A percentile compares a stretch with the other conserved stretches of the same genome.
phyloP scores from a whole-genome alignment of 2,329 filamentous ascomycete species.

The Dothideomycetes sp. region DNA sequence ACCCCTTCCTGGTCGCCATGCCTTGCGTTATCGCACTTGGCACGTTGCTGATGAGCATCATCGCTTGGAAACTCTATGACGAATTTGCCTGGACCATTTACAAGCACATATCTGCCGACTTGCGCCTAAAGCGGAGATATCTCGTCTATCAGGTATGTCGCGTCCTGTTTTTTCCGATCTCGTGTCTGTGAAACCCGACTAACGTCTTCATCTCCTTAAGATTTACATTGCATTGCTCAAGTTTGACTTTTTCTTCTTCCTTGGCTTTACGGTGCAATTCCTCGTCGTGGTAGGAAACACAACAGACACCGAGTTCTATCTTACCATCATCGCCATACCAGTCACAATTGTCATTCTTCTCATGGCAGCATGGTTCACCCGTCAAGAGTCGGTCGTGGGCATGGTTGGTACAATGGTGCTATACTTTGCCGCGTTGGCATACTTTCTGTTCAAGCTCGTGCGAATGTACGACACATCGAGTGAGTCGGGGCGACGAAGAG shows the following conservation, averaged over 20 bases:
- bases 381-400: conserved; percentile 67
- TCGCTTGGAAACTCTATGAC: conserved; percentile 93
- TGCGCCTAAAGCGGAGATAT: conserved; percentile 93
- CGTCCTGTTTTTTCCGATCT: conserved; percentile 2
- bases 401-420: conserved; percentile 69
- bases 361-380: conserved; percentile 73
- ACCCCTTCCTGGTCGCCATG: conserved; percentile 72
- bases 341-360: conserved; percentile 84
- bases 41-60: conserved; percentile 60
- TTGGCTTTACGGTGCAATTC: conserved; percentile 97
- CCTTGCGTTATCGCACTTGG: conserved; percentile 71
- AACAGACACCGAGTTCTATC: conserved; percentile 62
- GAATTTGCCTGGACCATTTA: conserved; percentile 99
- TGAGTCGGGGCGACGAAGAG: conserved; percentile 16
- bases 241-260: conserved; percentile 99
- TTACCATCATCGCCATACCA: conserved; percentile 83
- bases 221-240: conserved; percentile 97
- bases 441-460: conserved; percentile 96
- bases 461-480: conserved; percentile 68
- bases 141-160: conserved; percentile 77
- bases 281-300: conserved; percentile 71
- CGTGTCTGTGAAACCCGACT: background rate
- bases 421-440: conserved; percentile 80
- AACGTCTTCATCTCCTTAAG: conserved; percentile 35
- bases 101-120: conserved; percentile 95